Evolutionary conservation across 2,329 filamentous ascomycete species (phyloP).

Genomic region (Lasiodiplodia sp.): DNA sequence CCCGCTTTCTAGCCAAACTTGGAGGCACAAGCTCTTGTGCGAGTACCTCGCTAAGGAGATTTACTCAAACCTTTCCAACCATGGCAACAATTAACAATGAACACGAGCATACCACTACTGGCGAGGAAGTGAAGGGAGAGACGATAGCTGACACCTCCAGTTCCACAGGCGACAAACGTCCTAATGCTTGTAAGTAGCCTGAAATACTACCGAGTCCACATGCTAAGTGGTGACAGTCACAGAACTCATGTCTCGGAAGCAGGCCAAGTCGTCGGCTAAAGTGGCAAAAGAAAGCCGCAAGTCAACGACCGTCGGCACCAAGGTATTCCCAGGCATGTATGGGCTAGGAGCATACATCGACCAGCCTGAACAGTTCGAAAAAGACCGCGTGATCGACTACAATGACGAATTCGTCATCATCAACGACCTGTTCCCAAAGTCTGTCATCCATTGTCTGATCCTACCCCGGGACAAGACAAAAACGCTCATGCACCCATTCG

Average conservation of each 20-base stretch:
- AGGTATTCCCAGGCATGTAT: constrained; percentile 60
- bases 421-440: constrained; percentile 85
- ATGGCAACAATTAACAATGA: constrained; percentile 25
- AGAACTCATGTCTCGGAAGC: constrained; percentile 55
- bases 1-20: not conserved
- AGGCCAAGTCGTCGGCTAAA: constrained; percentile 39
- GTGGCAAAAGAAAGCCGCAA: constrained; percentile 6
- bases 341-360: constrained; percentile 72
- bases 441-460: constrained; percentile 84
- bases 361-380: constrained; percentile 66
- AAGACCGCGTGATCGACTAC: constrained; percentile 69
- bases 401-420: constrained; percentile 77
- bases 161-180: constrained; percentile 36
- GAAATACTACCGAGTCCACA: not conserved
- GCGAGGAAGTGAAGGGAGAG: constrained; percentile 36
- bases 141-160: constrained; percentile 29
- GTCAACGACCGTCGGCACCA: constrained; percentile 35
- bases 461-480: constrained; percentile 73
- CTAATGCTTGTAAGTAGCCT: constrained; percentile 48
- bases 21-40: not conserved
- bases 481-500: constrained; percentile 74
- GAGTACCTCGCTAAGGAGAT: not conserved
- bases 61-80: not conserved
- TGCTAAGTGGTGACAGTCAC: constrained; percentile 46
- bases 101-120: constrained; percentile 36